Percentiles rank a stretch among this genome's conserved stretches.
phyloP scores from a whole-genome alignment of 139 green algal genomes.

The Tetradesmus lagerheimii region DNA sequence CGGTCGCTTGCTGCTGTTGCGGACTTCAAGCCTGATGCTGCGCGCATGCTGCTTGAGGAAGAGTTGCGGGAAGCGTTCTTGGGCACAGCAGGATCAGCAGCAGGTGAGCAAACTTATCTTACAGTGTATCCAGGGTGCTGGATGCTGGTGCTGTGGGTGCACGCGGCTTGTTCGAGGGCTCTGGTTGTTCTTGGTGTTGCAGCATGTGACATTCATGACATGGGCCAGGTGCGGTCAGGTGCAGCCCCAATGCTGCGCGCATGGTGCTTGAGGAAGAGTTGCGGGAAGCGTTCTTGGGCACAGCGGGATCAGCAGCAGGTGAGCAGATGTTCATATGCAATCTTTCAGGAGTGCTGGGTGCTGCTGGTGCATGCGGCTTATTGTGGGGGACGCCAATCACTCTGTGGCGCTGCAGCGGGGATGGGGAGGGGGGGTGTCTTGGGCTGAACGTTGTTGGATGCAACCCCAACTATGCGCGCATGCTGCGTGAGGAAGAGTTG shows the following conservation, averaged over 20 bases:
- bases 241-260: too few species aligned
- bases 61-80: conserved; percentile 87
- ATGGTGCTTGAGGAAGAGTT: conserved; percentile 85
- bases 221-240: too few species aligned
- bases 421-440: too few species aligned
- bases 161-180: too few species aligned
- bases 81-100: conserved; percentile 72
- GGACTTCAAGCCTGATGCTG: conserved; percentile 68
- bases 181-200: too few species aligned
- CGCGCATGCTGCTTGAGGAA: conserved; percentile 77
- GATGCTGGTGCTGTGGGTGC: too few species aligned
- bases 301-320: conserved; percentile 69
- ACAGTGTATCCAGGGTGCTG: background rate
- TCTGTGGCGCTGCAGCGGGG: too few species aligned
- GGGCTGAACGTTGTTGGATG: too few species aligned
- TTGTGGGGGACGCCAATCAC: too few species aligned
- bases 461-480: conserved; percentile 29
- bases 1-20: conserved; percentile 28
- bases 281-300: conserved; percentile 73
- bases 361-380: too few species aligned
- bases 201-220: too few species aligned
- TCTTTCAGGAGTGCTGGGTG: background rate
- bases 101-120: conserved; percentile 40
- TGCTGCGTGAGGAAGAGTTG: conserved; percentile 85
- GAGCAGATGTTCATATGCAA: too few species aligned